Conservation (phyloP, 164 flowering plant species). For the Protea cynaroides region DNA sequence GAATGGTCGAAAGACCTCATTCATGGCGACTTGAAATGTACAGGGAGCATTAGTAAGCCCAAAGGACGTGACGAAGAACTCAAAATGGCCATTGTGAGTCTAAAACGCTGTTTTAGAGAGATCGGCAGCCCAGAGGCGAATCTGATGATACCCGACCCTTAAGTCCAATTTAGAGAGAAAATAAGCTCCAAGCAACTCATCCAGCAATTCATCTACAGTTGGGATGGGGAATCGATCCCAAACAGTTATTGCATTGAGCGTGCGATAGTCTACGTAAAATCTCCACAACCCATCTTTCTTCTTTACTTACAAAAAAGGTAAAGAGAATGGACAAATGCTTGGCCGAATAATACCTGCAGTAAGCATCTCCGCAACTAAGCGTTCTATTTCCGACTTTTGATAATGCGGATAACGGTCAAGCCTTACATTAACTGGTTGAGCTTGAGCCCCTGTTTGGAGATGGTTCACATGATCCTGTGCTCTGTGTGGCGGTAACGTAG, state of each 20-base stretch:
- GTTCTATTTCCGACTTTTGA: background rate
- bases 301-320: background rate
- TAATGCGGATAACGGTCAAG: too few species aligned
- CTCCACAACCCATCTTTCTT: background rate
- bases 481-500: too few species aligned
- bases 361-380: background rate
- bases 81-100: background rate
- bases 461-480: too few species aligned
- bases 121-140: background rate
- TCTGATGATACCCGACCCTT: background rate
- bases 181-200: background rate
- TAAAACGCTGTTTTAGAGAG: background rate
- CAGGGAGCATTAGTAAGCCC: background rate
- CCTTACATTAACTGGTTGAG: too few species aligned
- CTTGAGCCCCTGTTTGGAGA: too few species aligned
- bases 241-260: background rate
- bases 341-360: background rate
- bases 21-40: too few species aligned
- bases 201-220: background rate
- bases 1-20: background rate
- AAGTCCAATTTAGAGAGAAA: background rate
- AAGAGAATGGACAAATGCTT: background rate
- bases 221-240: background rate
- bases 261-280: background rate
- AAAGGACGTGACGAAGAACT: background rate